A percentile compares a stretch with the other conserved stretches of the same genome.
Evolutionary conservation across 1,284 basidiomycete genomes (phyloP).

Genomic region (Irpex lacteus): DNA sequence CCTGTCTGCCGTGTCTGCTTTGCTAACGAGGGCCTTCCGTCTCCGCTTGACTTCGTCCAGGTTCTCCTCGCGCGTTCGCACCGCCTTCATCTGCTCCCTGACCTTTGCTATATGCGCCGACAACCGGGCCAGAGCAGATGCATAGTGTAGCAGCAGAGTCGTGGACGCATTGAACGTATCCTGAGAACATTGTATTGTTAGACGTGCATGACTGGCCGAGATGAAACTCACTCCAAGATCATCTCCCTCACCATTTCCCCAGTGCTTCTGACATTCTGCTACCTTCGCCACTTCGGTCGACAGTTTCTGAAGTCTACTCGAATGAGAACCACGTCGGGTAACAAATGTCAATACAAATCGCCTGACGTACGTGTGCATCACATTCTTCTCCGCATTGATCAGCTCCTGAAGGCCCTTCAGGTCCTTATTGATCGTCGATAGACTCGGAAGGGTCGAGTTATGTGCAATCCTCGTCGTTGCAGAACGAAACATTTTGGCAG

Average conservation of each 20-base stretch:
- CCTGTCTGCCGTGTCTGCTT: constrained; percentile 86
- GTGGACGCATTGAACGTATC: constrained; percentile 78
- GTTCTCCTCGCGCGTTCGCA: constrained; percentile 83
- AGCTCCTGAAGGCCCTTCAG: constrained; percentile 82
- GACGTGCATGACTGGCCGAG: not conserved
- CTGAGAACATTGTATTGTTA: constrained; percentile 33
- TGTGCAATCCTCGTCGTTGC: constrained; percentile 81
- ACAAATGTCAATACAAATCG: not conserved
- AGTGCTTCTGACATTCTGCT: constrained; percentile 71
- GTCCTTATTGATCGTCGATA: constrained; percentile 70
- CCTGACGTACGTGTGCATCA: constrained; percentile 64
- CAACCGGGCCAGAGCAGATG: constrained; percentile 69
- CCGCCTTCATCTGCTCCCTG: constrained; percentile 72
- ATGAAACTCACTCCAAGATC: constrained; percentile 68
- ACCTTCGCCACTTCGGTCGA: constrained; percentile 69
- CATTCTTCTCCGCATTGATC: constrained; percentile 85
- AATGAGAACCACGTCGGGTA: constrained; percentile 7
- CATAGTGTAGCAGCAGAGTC: constrained; percentile 68
- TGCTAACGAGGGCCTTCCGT: constrained; percentile 63
- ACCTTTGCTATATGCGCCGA: constrained; percentile 74
- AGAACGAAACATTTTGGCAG: constrained; percentile 60
- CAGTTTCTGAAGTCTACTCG: constrained; percentile 58
- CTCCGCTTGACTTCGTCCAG: constrained; percentile 77
- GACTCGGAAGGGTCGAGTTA: constrained; percentile 74
- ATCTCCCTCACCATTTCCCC: constrained; percentile 86